Evolutionary conservation across 1,284 basidiomycete genomes (phyloP).

Genomic region (Thecaphora thlaspeos): DNA sequence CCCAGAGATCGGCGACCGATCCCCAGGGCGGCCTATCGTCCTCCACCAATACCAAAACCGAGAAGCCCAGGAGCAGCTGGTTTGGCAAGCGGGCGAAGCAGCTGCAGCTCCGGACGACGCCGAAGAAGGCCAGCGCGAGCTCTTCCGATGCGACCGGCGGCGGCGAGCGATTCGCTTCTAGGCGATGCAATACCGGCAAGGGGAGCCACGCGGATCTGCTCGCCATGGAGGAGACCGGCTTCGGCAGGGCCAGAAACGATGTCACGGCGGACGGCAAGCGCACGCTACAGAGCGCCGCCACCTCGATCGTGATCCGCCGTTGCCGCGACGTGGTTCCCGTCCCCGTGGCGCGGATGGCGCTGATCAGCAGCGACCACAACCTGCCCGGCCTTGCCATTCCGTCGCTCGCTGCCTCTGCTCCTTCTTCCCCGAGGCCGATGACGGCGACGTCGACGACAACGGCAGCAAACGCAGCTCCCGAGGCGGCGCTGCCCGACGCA

Average conservation of each 20-base stretch:
- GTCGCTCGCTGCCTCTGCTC: too few relatives aligned
- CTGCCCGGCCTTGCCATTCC: conserved; percentile 4
- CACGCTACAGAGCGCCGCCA: conserved; percentile 33
- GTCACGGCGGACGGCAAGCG: conserved; percentile 13
- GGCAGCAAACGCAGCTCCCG: too few relatives aligned
- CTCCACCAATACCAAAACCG: neutral
- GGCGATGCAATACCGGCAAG: neutral
- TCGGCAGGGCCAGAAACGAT: conserved; percentile 3
- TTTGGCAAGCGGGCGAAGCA: conserved; percentile 44
- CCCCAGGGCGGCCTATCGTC: neutral
- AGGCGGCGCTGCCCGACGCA: too few relatives aligned
- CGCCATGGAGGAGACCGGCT: neutral
- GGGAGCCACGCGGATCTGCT: neutral
- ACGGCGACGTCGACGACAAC: too few relatives aligned
- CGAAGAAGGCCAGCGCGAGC: conserved; percentile 1
- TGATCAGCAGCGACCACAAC: conserved; percentile 25
- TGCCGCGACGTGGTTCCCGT: conserved; percentile 55
- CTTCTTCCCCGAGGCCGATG: too few relatives aligned
- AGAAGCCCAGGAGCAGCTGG: conserved; percentile 19
- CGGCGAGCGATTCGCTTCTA: neutral
- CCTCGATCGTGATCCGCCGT: conserved; percentile 38
- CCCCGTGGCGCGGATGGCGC: conserved; percentile 49
- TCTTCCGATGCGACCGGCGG: neutral
- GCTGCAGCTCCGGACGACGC: conserved; percentile 24
- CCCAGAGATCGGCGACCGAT: neutral